phyloP scores from a whole-genome alignment of 176 grass and related monocot genomes.

The Musa itinerans region DNA sequence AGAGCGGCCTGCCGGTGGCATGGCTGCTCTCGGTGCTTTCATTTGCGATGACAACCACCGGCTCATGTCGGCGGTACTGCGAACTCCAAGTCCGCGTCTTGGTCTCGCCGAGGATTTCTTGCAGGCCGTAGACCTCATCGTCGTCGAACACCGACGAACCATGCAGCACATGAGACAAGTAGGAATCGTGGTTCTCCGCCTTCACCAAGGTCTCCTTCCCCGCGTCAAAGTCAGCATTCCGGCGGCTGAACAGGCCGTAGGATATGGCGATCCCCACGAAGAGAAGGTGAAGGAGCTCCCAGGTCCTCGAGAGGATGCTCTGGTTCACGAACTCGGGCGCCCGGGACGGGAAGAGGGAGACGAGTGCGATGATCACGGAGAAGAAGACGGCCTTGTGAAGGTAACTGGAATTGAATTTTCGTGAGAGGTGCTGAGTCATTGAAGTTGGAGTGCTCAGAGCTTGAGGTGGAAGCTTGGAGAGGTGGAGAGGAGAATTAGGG shows the following conservation, averaged over 20 bases:
- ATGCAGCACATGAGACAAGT: slow-evolving; percentile 38
- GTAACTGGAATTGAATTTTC: slow-evolving; percentile 19
- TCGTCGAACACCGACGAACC: slow-evolving; percentile 6
- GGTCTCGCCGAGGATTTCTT: neutral
- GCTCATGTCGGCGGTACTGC: slow-evolving; percentile 30
- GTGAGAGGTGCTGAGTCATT: neutral
- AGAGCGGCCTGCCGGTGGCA: slow-evolving; percentile 24
- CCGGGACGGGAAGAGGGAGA: slow-evolving; percentile 56
- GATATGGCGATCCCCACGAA: slow-evolving; percentile 79
- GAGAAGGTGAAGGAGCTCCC: slow-evolving; percentile 87
- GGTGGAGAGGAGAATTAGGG: slow-evolving; percentile 35
- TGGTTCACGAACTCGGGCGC: slow-evolving; percentile 29
- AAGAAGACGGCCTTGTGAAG: slow-evolving; percentile 46
- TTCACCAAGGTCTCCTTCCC: slow-evolving; percentile 20
- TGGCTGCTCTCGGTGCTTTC: slow-evolving; percentile 8
- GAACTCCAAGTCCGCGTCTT: slow-evolving; percentile 55
- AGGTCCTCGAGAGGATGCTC: slow-evolving; percentile 52
- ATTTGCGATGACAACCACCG: slow-evolving; percentile 34
- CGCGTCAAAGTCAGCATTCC: slow-evolving; percentile 30
- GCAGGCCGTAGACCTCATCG: neutral
- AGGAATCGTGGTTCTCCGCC: slow-evolving; percentile 33
- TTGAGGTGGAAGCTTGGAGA: slow-evolving; percentile 25
- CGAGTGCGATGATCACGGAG: slow-evolving; percentile 39
- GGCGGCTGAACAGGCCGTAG: slow-evolving; percentile 87
- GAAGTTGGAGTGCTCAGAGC: neutral